phyloP scores from a whole-genome alignment of 768 basidiomycete species.

The Mycena galopus region DNA sequence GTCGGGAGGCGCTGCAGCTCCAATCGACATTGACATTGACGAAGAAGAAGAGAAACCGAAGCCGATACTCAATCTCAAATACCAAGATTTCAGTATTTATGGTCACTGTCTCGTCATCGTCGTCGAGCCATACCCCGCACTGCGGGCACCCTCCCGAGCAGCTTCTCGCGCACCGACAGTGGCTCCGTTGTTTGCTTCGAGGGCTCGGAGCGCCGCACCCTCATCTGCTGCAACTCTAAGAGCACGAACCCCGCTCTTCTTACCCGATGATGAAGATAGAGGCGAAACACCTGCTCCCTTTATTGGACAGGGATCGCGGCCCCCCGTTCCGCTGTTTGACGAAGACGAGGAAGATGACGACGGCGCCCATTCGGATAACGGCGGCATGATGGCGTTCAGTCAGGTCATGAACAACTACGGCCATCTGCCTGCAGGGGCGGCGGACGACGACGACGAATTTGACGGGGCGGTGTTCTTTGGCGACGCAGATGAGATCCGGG shows the following conservation, averaged over 20 bases:
- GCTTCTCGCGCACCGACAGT: conserved; percentile 46
- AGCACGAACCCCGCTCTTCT: conserved; percentile 77
- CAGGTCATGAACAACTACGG: conserved; percentile 74
- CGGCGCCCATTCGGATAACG: conserved; percentile 51
- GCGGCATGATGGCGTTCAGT: conserved; percentile 81
- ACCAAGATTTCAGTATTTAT: conserved; percentile 78
- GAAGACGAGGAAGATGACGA: conserved; percentile 48
- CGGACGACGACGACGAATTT: conserved; percentile 82
- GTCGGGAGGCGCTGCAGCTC: conserved; percentile 34
- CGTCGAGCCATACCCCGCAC: conserved; percentile 82
- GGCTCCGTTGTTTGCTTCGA: conserved; percentile 35
- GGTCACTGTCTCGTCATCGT: conserved; percentile 85
- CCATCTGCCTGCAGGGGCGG: conserved; percentile 67
- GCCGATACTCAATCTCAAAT: conserved; percentile 72
- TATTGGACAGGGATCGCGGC: conserved; percentile 37
- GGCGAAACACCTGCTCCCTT: conserved; percentile 55
- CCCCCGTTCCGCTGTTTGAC: conserved; percentile 59
- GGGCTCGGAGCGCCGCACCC: conserved; percentile 49
- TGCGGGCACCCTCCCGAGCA: conserved; percentile 53
- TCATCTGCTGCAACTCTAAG: conserved; percentile 39
- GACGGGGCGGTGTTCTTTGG: conserved; percentile 82
- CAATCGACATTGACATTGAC: conserved; percentile 62
- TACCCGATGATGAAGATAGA: conserved; percentile 70
- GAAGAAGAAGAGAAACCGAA: conserved; percentile 84
- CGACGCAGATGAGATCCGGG: conserved; percentile 84